A percentile compares a stretch with the other conserved stretches of the same genome.
Conservation (phyloP, 768 basidiomycete species). For the Exidia glandulosa region DNA sequence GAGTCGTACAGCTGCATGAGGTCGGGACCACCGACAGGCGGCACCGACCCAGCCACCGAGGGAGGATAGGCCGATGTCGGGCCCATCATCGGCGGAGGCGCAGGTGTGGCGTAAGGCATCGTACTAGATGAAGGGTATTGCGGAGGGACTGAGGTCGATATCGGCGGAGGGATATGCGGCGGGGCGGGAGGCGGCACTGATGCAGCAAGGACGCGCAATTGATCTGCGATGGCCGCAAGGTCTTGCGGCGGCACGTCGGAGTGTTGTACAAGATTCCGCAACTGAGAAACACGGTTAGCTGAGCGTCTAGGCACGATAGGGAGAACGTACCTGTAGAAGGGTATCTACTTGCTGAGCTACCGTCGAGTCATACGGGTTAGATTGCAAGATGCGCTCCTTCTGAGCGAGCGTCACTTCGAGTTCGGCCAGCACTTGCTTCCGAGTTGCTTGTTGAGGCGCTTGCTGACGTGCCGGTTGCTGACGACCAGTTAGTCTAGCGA, state of each 20-base stretch:
- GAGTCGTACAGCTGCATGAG: slow-evolving; percentile 28
- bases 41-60: too few relatives aligned
- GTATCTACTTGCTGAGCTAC: slow-evolving; percentile 66
- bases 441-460: slow-evolving; percentile 24
- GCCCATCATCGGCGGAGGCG: too few relatives aligned
- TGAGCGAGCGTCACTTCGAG: slow-evolving; percentile 72
- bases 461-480: neutral
- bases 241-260: slow-evolving; percentile 73
- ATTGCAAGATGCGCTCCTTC: slow-evolving; percentile 62
- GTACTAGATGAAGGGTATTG: too few relatives aligned
- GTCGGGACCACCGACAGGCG: neutral
- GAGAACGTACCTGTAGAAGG: slow-evolving; percentile 59
- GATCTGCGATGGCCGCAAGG: slow-evolving; percentile 60
- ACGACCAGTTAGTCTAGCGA: neutral
- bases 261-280: slow-evolving; percentile 58
- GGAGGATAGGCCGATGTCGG: too few relatives aligned
- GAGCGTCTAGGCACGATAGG: neutral
- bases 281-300: slow-evolving; percentile 27
- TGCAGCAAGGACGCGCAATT: slow-evolving; percentile 38
- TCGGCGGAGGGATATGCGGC: slow-evolving; percentile 41
- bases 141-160: neutral
- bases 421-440: slow-evolving; percentile 72
- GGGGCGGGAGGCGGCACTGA: slow-evolving; percentile 14
- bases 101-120: too few relatives aligned
- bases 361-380: slow-evolving; percentile 60